Evolutionary conservation across 805 yeast genomes (phyloP), one percentile per base, ranked within the genome.

Genomic region (Cyberlindnera mrakii): DNA sequence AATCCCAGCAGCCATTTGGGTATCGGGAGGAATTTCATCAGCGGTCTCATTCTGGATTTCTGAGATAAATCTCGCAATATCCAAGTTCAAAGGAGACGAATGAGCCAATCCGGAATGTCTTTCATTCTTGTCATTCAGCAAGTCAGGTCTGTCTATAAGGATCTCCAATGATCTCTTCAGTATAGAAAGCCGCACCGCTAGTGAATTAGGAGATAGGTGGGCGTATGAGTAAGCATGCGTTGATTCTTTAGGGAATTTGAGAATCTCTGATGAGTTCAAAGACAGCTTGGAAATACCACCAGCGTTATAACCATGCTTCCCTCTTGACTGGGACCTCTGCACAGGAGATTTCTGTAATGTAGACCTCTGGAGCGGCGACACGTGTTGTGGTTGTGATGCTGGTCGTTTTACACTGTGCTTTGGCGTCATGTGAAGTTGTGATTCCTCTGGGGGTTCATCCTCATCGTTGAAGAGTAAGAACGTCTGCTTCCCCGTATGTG

Each of bases 161-260:
- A 86, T 82, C 58, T 86, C 88, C 41, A 87, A 63, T 6, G 95
- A 83, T 51, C 93, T 66, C 56, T 81, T 85, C 52, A 87, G 66
- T 14, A 85, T 89, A 43, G 80, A 80, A 47, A 87, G 63, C 43
- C 96, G 68, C 38, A 85, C 74, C 0, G 93, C 86, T 43, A 87
- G 62, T 1, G 95, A 82, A 57, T 85, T 84, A 9, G 90, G 93
- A 1, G 91, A 81, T 43, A 86, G 65, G 42, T 84, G 85, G 3
- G 93, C 87, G 59, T 87, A 87, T 0, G 95, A 85, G 57, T 84
- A 87, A 2, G 95, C 84, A 58, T 85, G 90, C 1, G 93, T 77
- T 11, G 93, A 84, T 52, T 84, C 89, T 20, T 80, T 78, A 5
- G 91, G 88, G 55, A 86, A 82, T 48, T 71, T 74, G 33, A 80